Base-by-base conservation (phyloP, 306 rosid species). In the Senna siamea region DNA sequence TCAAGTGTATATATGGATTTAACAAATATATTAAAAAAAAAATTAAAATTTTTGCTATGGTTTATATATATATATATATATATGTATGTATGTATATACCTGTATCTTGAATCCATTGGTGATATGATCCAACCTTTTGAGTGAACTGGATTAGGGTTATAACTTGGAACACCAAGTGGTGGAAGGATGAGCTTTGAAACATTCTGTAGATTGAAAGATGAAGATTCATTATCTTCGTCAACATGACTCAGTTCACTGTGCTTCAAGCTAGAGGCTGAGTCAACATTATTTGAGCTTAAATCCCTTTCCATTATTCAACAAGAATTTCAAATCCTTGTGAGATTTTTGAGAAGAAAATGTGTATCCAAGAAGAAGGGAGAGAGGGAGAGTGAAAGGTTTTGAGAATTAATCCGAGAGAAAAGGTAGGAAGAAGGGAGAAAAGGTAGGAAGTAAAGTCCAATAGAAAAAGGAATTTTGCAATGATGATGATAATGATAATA, bases 121-220 rank as follows among this genome's bases (percentile, higher is more conserved):
- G 90, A 89, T 66, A 94, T 74, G 76, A 91, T 85, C 96, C 96
- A 81, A 0, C 76, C 87, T 43, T 80, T 75, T 4, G 91, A 79
- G 56, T 64, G 19, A 0, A 76, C 68, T 4, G 73, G 81, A 61
- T 76, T 88, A 20, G 82, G 92, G 62, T 69, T 84, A 20, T 71
- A 78, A 64, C 70, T 84, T 10, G 98, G 85, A 77, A 57, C 91
- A 43, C 98, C 98, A 53, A 94, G 80, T 22, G 98, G 98, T 0
- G 98, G 98, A 85, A 94, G 94, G 55, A 91, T 91, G 40, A 94
- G 73, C 85, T 94, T 94, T 4, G 98, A 94, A 48, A 94, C 76
- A 67, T 85, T 88, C 13, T 83, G 51, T 32, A 89, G 75, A 77
- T 58, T 82, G 61, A 88, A 79, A 41, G 89, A 66, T 7, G 84